Base-by-base conservation (phyloP, 495 filamentous ascomycete species). In the Umbilicaria muhlenbergii region DNA sequence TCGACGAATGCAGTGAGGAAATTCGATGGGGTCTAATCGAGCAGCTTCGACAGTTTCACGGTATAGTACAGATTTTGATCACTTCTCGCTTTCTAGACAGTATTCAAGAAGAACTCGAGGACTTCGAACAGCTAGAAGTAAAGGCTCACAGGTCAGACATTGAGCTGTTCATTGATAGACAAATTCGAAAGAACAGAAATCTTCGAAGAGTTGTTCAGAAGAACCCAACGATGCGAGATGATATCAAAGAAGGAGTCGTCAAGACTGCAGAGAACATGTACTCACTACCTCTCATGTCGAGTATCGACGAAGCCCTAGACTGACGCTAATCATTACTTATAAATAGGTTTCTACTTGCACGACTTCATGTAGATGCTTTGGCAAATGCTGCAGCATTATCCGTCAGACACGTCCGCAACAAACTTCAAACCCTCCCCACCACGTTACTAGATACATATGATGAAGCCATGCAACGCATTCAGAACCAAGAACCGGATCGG, bases 1-100 rank as follows among this genome's bases (percentile, higher is more conserved):
- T 64, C 0, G 61, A 64, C 34, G 61, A 64, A 51, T 61, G 53
- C 17, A 7, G 21, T 13, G 48, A 55, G 34, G 42, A 32, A 28
- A 45, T 36, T 13, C 39, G 49, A 33, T 18, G 35, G 3, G 39
- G 24, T 16, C 40, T 56, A 12, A 36, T 61, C 12, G 4, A 41
- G 2, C 34, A 48, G 24, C 11, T 56, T 3, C 40, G 21, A 15
- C 45, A 35, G 10, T 15, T 54, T 15, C 43, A 52, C 15, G 18
- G 17, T 4, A 42, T 24, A 0, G 19, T 36, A 5, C 48, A 42
- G n/a, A 7, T 64, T 0, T 43, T 62, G 1, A 51, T 54, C 13
- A 61, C 59, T 3, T 61, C 62, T 14, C 45, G 62, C 34, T 39
- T 34, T 21, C 57, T 49, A 19, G 49, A 38, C 3, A 39, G 49